Evolutionary conservation across 2,329 filamentous ascomycete species (phyloP).

Genomic region (Madurella fahalii): DNA sequence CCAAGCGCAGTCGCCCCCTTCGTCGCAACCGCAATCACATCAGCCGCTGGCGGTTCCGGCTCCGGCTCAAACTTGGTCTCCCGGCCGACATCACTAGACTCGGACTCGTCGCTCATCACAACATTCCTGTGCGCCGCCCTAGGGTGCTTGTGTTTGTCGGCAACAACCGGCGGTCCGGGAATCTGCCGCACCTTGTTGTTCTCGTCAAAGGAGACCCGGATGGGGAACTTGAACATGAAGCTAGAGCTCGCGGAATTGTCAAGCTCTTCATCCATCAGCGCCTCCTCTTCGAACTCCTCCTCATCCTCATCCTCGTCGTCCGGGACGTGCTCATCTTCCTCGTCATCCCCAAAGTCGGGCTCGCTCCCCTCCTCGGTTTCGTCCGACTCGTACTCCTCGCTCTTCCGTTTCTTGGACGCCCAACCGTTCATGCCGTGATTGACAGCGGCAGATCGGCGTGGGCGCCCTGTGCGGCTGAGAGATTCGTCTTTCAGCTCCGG

Average conservation of each 20-base stretch:
- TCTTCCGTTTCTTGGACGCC: constrained; percentile 39
- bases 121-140: constrained; percentile 23
- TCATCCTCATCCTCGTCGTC: constrained; percentile 55
- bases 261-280: constrained; percentile 50
- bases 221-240: constrained; percentile 69
- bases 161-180: constrained; percentile 21
- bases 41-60: constrained; percentile 22
- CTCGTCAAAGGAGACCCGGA: constrained; percentile 41
- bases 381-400: constrained; percentile 54
- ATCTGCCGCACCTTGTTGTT: constrained; percentile 33
- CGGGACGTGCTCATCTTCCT: constrained; percentile 63
- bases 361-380: constrained; percentile 64
- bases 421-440: constrained; percentile 50
- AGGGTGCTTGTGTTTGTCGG: constrained; percentile 17
- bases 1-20: constrained; percentile 4
- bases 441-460: constrained; percentile 47
- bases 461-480: constrained; percentile 44
- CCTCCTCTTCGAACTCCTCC: constrained; percentile 49
- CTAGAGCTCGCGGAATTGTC: constrained; percentile 43
- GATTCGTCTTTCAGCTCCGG: constrained; percentile 36
- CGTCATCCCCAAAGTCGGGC: constrained; percentile 72
- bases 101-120: constrained; percentile 25
- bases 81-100: constrained; percentile 17
- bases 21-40: constrained; percentile 24
- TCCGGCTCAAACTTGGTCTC: constrained; percentile 31